Conservation (phyloP, 2,329 filamentous ascomycete species). For the Pseudogymnoascus sp. region DNA sequence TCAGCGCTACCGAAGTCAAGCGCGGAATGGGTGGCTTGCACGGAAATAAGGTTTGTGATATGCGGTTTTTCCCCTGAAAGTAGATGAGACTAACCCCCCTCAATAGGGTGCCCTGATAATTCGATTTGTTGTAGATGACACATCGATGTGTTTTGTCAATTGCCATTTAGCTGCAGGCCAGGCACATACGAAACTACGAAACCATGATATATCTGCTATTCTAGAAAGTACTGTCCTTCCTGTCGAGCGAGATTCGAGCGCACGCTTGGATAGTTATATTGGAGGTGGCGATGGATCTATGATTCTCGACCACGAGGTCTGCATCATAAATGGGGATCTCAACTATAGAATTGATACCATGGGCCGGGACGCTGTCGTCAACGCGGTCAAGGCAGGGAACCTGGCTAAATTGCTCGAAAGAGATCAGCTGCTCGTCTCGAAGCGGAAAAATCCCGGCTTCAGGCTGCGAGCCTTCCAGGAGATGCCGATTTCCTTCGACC, state of each 20-base stretch:
- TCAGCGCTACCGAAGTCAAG: conserved; percentile 79
- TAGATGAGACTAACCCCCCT: conserved; percentile 15
- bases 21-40: conserved; percentile 91
- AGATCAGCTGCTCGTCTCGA: conserved; percentile 83
- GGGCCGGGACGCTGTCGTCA: conserved; percentile 85
- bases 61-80: not conserved
- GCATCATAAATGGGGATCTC: conserved; percentile 87
- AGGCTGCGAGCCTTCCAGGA: conserved; percentile 85
- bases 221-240: conserved; percentile 73
- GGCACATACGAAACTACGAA: conserved; percentile 77
- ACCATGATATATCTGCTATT: conserved; percentile 86
- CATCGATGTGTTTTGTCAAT: conserved; percentile 90
- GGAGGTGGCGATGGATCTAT: conserved; percentile 91
- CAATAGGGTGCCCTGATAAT: conserved; percentile 69
- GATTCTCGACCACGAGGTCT: conserved; percentile 97
- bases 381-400: conserved; percentile 72
- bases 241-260: conserved; percentile 54
- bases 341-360: conserved; percentile 99
- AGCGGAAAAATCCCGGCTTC: conserved; percentile 83
- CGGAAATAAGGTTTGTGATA: conserved; percentile 65
- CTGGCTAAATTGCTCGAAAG: conserved; percentile 79
- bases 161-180: conserved; percentile 95
- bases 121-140: conserved; percentile 90
- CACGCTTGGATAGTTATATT: conserved; percentile 68
- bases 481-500: conserved; percentile 79